A percentile compares a stretch with the other conserved stretches of the same genome.
These are phyloP conservation scores for Cinchona pubescens DNA, from an alignment of 257 asterid genomes.

Conservation along the genomic window DNA sequence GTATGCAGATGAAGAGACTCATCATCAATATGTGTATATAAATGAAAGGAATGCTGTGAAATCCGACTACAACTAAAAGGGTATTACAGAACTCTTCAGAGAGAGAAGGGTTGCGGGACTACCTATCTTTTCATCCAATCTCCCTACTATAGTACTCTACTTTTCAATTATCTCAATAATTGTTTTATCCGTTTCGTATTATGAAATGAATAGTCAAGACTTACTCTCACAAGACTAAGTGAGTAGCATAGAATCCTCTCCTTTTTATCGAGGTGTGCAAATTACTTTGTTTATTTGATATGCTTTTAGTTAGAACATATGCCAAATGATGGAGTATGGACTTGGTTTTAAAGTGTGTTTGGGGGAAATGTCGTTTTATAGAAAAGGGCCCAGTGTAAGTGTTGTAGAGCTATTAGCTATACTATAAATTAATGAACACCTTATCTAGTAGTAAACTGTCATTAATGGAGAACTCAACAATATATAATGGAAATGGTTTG, in stretches of 20 bases:
- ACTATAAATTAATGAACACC: not conserved
- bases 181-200: too few relatives aligned
- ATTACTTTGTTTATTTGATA: not conserved
- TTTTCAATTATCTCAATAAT: too few relatives aligned
- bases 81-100: not conserved
- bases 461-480: not conserved
- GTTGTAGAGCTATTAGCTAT: not conserved
- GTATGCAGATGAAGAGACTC: not conserved
- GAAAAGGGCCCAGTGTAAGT: not conserved
- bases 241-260: too few relatives aligned
- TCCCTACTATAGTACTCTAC: too few relatives aligned
- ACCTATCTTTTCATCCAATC: slow-evolving; percentile 19
- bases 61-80: not conserved
- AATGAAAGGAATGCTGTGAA: not conserved
- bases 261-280: not conserved
- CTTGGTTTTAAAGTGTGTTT: not conserved
- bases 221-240: too few relatives aligned
- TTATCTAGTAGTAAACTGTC: slow-evolving; percentile 10
- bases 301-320: slow-evolving; percentile 7
- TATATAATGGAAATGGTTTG: not conserved
- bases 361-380: not conserved
- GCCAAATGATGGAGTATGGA: slow-evolving; percentile 1
- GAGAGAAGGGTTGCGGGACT: slow-evolving; percentile 4
- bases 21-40: not conserved
- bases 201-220: too few relatives aligned